phyloP scores from a whole-genome alignment of 306 rosid species.

The Rubus idaeus region DNA sequence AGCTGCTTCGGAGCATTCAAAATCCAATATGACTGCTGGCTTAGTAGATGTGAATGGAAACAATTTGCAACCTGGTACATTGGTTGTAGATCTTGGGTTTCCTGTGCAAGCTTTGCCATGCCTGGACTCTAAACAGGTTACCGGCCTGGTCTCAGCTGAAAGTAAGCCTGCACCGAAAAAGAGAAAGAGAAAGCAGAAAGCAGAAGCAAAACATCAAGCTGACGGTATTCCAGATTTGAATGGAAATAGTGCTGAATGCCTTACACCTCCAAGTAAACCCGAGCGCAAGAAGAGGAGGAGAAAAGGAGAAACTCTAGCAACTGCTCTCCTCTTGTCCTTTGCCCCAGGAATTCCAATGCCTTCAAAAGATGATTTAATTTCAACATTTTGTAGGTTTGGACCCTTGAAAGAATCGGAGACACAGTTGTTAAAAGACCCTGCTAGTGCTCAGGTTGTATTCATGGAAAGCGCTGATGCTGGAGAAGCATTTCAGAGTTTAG shows the following conservation, averaged over 20 bases:
- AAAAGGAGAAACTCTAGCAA: conserved; percentile 38
- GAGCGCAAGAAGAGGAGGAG: conserved; percentile 37
- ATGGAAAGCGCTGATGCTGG: conserved; percentile 53
- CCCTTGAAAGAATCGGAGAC: conserved; percentile 70
- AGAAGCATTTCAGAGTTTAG: conserved; percentile 56
- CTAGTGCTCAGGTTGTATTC: conserved; percentile 63
- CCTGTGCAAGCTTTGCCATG: conserved; percentile 13
- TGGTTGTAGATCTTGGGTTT: conserved; percentile 40
- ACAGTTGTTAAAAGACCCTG: conserved; percentile 39
- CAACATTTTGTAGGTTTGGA: conserved; percentile 70
- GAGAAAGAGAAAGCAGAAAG: conserved; percentile 47
- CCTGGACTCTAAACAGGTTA: conserved; percentile 10
- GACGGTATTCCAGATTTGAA: conserved; percentile 71
- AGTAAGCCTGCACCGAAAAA: conserved; percentile 29
- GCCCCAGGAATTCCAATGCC: conserved; percentile 57
- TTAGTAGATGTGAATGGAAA: conserved; percentile 14
- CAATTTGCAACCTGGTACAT: conserved; percentile 33
- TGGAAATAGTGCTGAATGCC: conserved; percentile 39
- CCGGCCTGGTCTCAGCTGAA: conserved; percentile 7
- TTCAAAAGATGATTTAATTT: conserved; percentile 59
- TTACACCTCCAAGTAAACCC: conserved; percentile 36
- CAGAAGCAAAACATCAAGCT: conserved; percentile 28
- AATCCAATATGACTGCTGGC: conserved; percentile 21
- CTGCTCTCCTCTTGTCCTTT: conserved; percentile 64
- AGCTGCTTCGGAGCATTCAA: conserved; percentile 23